Conservation (phyloP, 192 early-diverging fungal genomes). For the Radiomyces spectabilis region DNA sequence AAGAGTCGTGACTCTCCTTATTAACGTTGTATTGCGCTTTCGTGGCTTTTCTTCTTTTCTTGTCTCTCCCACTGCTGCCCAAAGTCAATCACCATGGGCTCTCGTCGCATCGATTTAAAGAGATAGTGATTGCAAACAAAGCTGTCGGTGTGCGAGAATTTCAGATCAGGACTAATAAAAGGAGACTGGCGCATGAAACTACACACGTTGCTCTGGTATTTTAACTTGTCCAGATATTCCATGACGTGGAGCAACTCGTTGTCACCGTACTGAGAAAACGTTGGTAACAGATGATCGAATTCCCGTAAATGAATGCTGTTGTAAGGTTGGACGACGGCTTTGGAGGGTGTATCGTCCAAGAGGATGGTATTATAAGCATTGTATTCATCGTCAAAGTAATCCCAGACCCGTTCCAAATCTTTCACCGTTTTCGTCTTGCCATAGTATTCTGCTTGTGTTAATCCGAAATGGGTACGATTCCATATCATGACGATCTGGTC, state of each 20-base stretch:
- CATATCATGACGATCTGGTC: slow-evolving; percentile 44
- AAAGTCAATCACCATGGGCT: too few relatives aligned
- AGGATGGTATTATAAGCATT: slow-evolving; percentile 45
- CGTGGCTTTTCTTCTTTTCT: too few relatives aligned
- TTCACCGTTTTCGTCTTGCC: slow-evolving; percentile 48
- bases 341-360: slow-evolving; percentile 42
- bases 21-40: not conserved
- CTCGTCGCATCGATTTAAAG: not conserved
- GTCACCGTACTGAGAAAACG: slow-evolving; percentile 11
- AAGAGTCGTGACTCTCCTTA: not conserved
- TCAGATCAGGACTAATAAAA: slow-evolving; percentile 15
- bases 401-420: slow-evolving; percentile 51
- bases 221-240: slow-evolving; percentile 24
- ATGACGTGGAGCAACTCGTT: slow-evolving; percentile 34
- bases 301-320: slow-evolving; percentile 33
- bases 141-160: not conserved
- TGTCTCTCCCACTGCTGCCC: too few relatives aligned
- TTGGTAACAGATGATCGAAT: slow-evolving; percentile 21
- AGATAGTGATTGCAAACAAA: not conserved
- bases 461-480: slow-evolving; percentile 43
- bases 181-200: slow-evolving; percentile 34
- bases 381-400: slow-evolving; percentile 17
- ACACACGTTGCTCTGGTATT: slow-evolving; percentile 34
- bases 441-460: slow-evolving; percentile 29
- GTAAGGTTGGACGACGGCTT: slow-evolving; percentile 42